phyloP scores from a whole-genome alignment of 2,329 filamentous ascomycete genomes.

The Dactylellina cionopaga region DNA sequence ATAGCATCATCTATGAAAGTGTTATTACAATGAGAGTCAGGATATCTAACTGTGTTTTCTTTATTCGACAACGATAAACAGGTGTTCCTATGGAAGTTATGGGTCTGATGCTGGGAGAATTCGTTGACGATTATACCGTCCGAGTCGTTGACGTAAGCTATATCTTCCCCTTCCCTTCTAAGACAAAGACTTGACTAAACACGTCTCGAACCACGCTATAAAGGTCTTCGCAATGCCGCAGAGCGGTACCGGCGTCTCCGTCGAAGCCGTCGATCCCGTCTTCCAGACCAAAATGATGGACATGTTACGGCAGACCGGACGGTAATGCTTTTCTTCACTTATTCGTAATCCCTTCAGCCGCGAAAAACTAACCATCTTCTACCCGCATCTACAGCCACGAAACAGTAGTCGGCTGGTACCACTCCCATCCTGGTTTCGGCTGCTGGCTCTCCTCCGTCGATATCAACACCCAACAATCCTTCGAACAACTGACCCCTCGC shows the following conservation, averaged over 20 bases:
- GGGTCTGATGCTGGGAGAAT: slow-evolving; percentile 98
- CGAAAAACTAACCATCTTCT: not conserved
- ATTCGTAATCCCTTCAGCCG: not conserved
- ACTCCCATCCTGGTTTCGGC: slow-evolving; percentile 98
- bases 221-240: slow-evolving; percentile 95
- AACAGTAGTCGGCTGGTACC: slow-evolving; percentile 98
- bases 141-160: slow-evolving; percentile 81
- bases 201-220: not conserved
- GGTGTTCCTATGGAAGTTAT: slow-evolving; percentile 99
- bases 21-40: not conserved
- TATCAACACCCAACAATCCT: slow-evolving; percentile 99
- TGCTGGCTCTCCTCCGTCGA: slow-evolving; percentile 99
- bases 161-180: not conserved
- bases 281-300: slow-evolving; percentile 99
- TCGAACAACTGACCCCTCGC: slow-evolving; percentile 95
- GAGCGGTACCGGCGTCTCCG: slow-evolving; percentile 95
- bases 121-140: slow-evolving; percentile 98
- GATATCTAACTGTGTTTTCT: slow-evolving; percentile 9
- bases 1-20: no score
- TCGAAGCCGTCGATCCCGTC: slow-evolving; percentile 96
- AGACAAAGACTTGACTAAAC: not conserved
- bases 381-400: slow-evolving; percentile 73
- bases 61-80: slow-evolving; percentile 23
- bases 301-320: slow-evolving; percentile 95
- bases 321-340: slow-evolving; percentile 66